phyloP scores from a whole-genome alignment of 495 filamentous ascomycete genomes.

The Trichoderma virens region DNA sequence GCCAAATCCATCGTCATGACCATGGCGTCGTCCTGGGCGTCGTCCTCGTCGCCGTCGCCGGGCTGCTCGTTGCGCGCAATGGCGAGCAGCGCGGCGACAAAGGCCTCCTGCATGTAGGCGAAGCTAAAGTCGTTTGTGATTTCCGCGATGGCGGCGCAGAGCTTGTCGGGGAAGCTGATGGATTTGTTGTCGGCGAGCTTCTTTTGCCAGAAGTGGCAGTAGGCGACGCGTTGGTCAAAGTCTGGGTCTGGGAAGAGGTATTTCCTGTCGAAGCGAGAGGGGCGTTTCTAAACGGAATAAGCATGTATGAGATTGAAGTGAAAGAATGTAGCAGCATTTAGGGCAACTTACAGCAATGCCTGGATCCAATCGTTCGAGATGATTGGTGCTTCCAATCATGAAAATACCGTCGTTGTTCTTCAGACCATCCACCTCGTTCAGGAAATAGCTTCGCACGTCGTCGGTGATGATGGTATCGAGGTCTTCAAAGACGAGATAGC shows the following conservation, averaged over 20 bases:
- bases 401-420: slow-evolving; percentile 60
- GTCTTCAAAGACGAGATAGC: slow-evolving; percentile 54
- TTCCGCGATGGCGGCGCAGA: slow-evolving; percentile 46
- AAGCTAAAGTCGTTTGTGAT: slow-evolving; percentile 57
- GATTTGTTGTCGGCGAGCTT: slow-evolving; percentile 47
- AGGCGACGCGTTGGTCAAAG: slow-evolving; percentile 44
- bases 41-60: background rate
- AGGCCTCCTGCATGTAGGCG: slow-evolving; percentile 59
- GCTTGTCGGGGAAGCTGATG: slow-evolving; percentile 48
- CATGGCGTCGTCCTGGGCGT: slow-evolving; percentile 6
- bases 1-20: slow-evolving; percentile 15
- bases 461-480: slow-evolving; percentile 54
- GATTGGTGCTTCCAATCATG: slow-evolving; percentile 58
- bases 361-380: slow-evolving; percentile 51
- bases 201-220: slow-evolving; percentile 50
- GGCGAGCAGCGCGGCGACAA: slow-evolving; percentile 50
- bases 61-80: slow-evolving; percentile 30
- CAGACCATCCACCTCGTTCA: slow-evolving; percentile 65
- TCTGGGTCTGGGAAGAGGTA: slow-evolving; percentile 52
- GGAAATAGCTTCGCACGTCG: slow-evolving; percentile 52
- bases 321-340: too few species aligned
- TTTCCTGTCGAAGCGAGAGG: slow-evolving; percentile 57
- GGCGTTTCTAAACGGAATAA: slow-evolving; percentile 36
- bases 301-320: background rate
- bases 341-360: slow-evolving; percentile 48